Base-by-base conservation (phyloP, 169 alveolate species). In the Theileria equi region DNA sequence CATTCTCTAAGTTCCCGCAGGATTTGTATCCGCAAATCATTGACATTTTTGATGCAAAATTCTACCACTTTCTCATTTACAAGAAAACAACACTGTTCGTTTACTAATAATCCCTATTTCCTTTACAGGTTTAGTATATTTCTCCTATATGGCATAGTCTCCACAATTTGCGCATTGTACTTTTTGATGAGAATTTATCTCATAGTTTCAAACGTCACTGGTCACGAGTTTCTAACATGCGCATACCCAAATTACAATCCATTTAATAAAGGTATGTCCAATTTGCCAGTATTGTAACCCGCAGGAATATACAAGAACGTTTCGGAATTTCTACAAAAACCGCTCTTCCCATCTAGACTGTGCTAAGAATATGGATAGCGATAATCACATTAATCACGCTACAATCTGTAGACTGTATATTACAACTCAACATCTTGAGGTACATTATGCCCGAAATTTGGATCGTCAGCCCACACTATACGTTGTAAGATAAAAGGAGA, bases 381-480 rank as follows among this genome's bases (percentile, higher is more conserved):
- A 38, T 38, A 13, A 38, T 13, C n/a, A 38, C n/a, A 38, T 13
- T 38, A 38, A 38, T 38, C n/a, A 38, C 45, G 13, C 45, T 38
- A 38, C n/a, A 13, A 38, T 13, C 45, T 38, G n/a, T n/a, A n/a
- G n/a, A n/a, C n/a, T n/a, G n/a, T n/a, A n/a, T n/a, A n/a, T n/a
- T 25, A 11, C 7, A 32, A 63, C 5, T 36, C 77, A 35, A 55
- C 78, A 28, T 63, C 83, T 23, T 60, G 79, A 16, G 57, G 26
- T 8, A 63, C 38, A 16, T 73, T 70, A 17, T 45, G 69, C 40
- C 70, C 73, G 43, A 70, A 70, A n/a, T 63, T 70, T 1, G 70
- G 63, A 29, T 70, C 74, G 34, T 70, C 81, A 19, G 44, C 57
- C 83, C 83, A 61, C 17, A 61, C 78, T 73, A 57, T 25, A 43